Conservation (phyloP, 768 basidiomycete genomes). For the Tremella yokohamensis region DNA sequence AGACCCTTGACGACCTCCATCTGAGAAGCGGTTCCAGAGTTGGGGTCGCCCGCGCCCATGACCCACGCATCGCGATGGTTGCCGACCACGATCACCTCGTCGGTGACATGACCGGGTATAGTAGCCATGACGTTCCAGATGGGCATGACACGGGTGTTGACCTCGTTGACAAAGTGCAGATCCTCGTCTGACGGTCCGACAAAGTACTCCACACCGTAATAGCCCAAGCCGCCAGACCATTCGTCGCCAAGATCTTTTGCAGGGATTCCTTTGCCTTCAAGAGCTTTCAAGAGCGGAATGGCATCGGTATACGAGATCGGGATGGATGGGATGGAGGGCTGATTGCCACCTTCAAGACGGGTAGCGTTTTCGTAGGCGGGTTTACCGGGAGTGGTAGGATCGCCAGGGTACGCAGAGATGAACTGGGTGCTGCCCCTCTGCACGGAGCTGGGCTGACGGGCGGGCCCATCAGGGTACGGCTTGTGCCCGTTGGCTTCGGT, state of each 20-base stretch:
- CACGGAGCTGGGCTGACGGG: slow-evolving; percentile 59
- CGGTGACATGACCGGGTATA: slow-evolving; percentile 50
- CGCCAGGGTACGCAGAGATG: slow-evolving; percentile 49
- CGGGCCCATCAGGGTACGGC: slow-evolving; percentile 78
- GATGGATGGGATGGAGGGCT: slow-evolving; percentile 54
- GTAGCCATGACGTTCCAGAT: slow-evolving; percentile 65
- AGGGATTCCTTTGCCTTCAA: slow-evolving; percentile 54
- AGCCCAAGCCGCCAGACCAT: slow-evolving; percentile 51
- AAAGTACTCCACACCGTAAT: slow-evolving; percentile 51
- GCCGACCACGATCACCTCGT: slow-evolving; percentile 82
- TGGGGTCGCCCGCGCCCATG: slow-evolving; percentile 57
- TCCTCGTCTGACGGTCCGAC: slow-evolving; percentile 54
- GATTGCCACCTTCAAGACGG: slow-evolving; percentile 55
- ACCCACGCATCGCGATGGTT: slow-evolving; percentile 87
- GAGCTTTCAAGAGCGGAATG: slow-evolving; percentile 60
- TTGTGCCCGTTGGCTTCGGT: slow-evolving; percentile 71
- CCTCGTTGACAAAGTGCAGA: slow-evolving; percentile 63
- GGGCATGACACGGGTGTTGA: slow-evolving; percentile 73
- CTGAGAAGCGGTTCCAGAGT: slow-evolving; percentile 71
- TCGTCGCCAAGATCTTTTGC: slow-evolving; percentile 41
- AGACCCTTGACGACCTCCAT: slow-evolving; percentile 74
- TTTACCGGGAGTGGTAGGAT: slow-evolving; percentile 78
- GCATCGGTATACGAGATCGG: slow-evolving; percentile 88
- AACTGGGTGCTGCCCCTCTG: slow-evolving; percentile 81
- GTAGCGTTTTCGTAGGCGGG: slow-evolving; percentile 81